phyloP scores from a whole-genome alignment of 768 basidiomycete species.

The Tulasnella sp. region DNA sequence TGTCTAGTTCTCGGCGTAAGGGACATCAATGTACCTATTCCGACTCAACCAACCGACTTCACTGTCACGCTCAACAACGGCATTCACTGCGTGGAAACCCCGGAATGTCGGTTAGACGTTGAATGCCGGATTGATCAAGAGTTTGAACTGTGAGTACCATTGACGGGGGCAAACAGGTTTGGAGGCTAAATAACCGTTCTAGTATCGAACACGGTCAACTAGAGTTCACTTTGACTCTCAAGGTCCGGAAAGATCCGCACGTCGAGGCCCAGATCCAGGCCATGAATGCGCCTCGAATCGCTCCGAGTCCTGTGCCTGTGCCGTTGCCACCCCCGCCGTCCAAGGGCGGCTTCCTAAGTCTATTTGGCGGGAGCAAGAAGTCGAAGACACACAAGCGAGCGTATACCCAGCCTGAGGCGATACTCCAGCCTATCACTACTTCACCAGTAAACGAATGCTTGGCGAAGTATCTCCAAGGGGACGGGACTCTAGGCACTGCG shows the following conservation, averaged over 20 bases:
- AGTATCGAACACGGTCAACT: constrained; percentile 91
- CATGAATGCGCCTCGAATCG: constrained; percentile 37
- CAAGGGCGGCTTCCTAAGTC: constrained; percentile 65
- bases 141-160: constrained; percentile 65
- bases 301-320: constrained; percentile 24
- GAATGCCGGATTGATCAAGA: constrained; percentile 72
- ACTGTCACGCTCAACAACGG: constrained; percentile 92
- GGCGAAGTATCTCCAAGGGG: constrained; percentile 69
- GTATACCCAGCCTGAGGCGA: constrained; percentile 22
- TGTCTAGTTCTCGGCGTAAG: constrained; percentile 61
- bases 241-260: constrained; percentile 77
- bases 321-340: constrained; percentile 37
- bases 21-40: constrained; percentile 65
- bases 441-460: constrained; percentile 52
- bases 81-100: constrained; percentile 90
- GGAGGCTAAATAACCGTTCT: background rate
- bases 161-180: background rate
- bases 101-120: constrained; percentile 48
- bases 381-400: constrained; percentile 37
- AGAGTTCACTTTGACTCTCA: constrained; percentile 85
- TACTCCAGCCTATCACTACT: constrained; percentile 5
- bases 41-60: constrained; percentile 57
- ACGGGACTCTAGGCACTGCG: constrained; percentile 79
- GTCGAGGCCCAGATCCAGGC: constrained; percentile 68
- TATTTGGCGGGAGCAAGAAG: constrained; percentile 58